phyloP scores from a whole-genome alignment of 352 stramenopile genomes.

The Pythium plurisporium region DNA sequence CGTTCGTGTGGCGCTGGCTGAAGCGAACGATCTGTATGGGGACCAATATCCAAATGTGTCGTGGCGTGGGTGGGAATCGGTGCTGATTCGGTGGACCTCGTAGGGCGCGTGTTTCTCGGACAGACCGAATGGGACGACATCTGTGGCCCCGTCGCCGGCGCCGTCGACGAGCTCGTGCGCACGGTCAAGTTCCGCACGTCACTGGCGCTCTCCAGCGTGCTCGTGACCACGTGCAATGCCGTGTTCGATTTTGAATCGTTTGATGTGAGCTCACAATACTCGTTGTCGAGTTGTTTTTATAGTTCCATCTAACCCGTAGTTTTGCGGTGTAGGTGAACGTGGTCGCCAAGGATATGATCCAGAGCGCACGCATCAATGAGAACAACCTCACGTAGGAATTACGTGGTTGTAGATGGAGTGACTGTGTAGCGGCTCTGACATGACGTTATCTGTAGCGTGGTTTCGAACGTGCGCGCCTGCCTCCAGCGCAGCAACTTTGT shows the following conservation, averaged over 20 bases:
- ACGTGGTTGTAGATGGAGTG: too few species aligned
- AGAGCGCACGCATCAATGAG: constrained; percentile 40
- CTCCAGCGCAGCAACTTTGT: constrained; percentile 70
- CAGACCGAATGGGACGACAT: constrained; percentile 76
- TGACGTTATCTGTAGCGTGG: constrained; percentile 56
- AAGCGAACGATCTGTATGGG: constrained; percentile 54
- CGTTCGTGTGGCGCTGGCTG: constrained; percentile 66
- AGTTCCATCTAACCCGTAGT: too few species aligned
- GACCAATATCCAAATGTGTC: too few species aligned
- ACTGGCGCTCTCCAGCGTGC: constrained; percentile 49
- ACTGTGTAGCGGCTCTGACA: too few species aligned
- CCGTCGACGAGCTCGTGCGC: constrained; percentile 53
- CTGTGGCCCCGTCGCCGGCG: constrained; percentile 32
- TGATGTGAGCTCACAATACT: neutral
- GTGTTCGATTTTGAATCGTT: constrained; percentile 80
- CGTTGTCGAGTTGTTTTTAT: too few species aligned
- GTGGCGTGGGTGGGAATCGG: too few species aligned
- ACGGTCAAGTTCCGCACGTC: constrained; percentile 72
- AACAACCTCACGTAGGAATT: constrained; percentile 45
- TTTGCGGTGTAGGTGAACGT: constrained; percentile 51
- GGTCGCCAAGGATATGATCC: constrained; percentile 53
- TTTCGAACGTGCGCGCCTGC: constrained; percentile 61
- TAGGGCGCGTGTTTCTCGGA: constrained; percentile 37
- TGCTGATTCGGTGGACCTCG: neutral
- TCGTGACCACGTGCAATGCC: constrained; percentile 68